Evolutionary conservation across 2,329 filamentous ascomycete species (phyloP).

Genomic region (Beauveria sp.): DNA sequence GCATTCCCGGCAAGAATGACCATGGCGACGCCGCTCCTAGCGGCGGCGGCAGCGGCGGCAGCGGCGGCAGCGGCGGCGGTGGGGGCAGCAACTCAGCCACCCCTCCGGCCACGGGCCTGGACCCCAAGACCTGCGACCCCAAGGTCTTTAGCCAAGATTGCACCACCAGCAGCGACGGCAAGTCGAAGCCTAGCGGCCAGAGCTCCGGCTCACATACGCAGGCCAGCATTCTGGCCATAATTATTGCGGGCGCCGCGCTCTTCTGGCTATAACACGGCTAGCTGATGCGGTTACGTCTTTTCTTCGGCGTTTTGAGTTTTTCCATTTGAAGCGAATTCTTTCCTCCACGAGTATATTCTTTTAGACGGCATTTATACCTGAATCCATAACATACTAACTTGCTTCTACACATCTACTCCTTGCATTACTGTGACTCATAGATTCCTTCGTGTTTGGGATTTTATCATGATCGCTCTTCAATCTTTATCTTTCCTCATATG

Average conservation of each 20-base stretch:
- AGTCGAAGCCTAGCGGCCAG: conserved; percentile 17
- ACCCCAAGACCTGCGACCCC: conserved; percentile 24
- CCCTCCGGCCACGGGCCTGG: conserved; percentile 1
- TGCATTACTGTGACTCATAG: too few species aligned
- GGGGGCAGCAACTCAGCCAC: conserved; percentile 16
- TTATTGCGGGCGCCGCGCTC: conserved; percentile 28
- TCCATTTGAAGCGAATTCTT: background rate
- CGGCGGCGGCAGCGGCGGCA: conserved; percentile 3
- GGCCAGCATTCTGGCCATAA: conserved; percentile 29
- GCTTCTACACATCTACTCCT: too few species aligned
- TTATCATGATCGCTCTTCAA: too few species aligned
- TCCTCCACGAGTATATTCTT: too few species aligned
- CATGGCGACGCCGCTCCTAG: conserved; percentile 15
- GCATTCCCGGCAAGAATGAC: conserved; percentile 19
- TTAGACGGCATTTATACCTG: too few species aligned
- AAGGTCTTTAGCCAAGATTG: conserved; percentile 36
- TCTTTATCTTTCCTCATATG: too few species aligned
- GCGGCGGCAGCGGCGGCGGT: conserved; percentile 17
- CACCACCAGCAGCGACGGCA: conserved; percentile 17
- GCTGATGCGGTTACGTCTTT: background rate
- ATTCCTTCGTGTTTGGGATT: too few species aligned
- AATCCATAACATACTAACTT: too few species aligned
- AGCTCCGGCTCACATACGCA: conserved; percentile 25
- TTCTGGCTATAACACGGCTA: conserved; percentile 25
- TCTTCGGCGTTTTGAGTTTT: background rate